Percentiles rank a stretch among this genome's conserved stretches.
These are phyloP conservation scores for Calycina marina DNA, from an alignment of 2,329 filamentous ascomycete genomes.

Conservation along the genomic window DNA sequence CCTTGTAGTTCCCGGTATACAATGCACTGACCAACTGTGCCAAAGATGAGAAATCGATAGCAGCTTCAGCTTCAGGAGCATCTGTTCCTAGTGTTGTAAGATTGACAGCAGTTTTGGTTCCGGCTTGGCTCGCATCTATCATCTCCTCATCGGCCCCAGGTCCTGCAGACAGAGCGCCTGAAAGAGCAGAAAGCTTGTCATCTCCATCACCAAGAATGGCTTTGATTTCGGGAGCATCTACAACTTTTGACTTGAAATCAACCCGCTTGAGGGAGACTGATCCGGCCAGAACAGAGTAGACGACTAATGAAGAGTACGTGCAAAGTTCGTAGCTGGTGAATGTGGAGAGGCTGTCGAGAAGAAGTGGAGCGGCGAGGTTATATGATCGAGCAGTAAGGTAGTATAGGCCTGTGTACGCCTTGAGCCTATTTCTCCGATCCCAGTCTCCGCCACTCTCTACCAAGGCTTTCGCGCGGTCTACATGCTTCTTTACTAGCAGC, in stretches of 20 bases:
- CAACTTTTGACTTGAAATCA: constrained; percentile 98
- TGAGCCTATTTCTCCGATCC: constrained; percentile 94
- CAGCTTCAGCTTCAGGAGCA: constrained; percentile 62
- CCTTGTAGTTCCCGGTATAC: constrained; percentile 87
- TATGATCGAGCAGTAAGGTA: constrained; percentile 86
- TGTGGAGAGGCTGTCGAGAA: constrained; percentile 92
- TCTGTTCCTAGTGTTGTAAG: constrained; percentile 67
- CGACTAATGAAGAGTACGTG: constrained; percentile 86
- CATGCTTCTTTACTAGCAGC: constrained; percentile 79
- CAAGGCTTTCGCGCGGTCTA: constrained; percentile 76
- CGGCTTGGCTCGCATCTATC: constrained; percentile 41
- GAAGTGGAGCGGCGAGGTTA: constrained; percentile 74
- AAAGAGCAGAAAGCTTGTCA: constrained; percentile 72
- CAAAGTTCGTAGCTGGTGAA: constrained; percentile 98
- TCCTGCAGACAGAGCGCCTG: constrained; percentile 67
- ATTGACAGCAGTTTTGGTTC: constrained; percentile 65
- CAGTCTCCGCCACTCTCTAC: constrained; percentile 95
- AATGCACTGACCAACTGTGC: constrained; percentile 79
- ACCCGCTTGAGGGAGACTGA: constrained; percentile 90
- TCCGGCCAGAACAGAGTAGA: constrained; percentile 90
- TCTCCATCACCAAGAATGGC: constrained; percentile 84
- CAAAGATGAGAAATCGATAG: constrained; percentile 79
- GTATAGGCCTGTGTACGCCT: constrained; percentile 94
- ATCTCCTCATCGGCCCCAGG: constrained; percentile 69
- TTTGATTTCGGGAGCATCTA: constrained; percentile 96